Evolutionary conservation across 1,284 basidiomycete species (phyloP).

Genomic region (Meira nashicola): DNA sequence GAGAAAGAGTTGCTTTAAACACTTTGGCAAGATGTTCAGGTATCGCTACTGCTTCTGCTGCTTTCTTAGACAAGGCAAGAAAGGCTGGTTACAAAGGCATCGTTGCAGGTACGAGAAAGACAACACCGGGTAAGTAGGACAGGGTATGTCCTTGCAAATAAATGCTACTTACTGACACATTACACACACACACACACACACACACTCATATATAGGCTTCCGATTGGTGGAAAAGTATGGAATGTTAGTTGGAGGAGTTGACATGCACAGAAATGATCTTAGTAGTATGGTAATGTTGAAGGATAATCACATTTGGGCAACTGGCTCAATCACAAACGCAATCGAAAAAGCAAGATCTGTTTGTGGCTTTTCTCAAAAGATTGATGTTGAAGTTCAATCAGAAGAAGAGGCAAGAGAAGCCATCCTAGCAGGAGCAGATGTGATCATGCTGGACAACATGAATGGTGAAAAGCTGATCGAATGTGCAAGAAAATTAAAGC

Average conservation of each 20-base stretch:
- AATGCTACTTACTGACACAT: background rate
- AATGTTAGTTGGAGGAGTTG: constrained; percentile 95
- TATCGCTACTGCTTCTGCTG: constrained; percentile 86
- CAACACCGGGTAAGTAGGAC: constrained; percentile 69
- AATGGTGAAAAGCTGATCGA: constrained; percentile 37
- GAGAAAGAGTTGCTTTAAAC: constrained; percentile 90
- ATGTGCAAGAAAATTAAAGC: constrained; percentile 33
- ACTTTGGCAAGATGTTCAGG: constrained; percentile 91
- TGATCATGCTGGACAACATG: constrained; percentile 83
- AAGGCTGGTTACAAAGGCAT: constrained; percentile 77
- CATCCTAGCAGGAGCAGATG: constrained; percentile 90
- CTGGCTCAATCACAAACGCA: constrained; percentile 57
- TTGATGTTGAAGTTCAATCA: constrained; percentile 89
- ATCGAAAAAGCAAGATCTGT: constrained; percentile 78
- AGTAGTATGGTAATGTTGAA: constrained; percentile 99
- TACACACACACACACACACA: background rate
- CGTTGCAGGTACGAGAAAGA: constrained; percentile 94
- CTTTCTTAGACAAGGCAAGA: constrained; percentile 73
- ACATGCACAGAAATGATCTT: constrained; percentile 91
- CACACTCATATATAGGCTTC: constrained; percentile 57
- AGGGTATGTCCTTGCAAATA: too few relatives aligned
- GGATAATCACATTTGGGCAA: constrained; percentile 98
- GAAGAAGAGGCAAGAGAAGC: constrained; percentile 90
- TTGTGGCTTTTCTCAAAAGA: constrained; percentile 83
- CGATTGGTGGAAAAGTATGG: constrained; percentile 96